Base-by-base conservation (phyloP, 306 rosid genomes). In the Cucurbita maxima region DNA sequence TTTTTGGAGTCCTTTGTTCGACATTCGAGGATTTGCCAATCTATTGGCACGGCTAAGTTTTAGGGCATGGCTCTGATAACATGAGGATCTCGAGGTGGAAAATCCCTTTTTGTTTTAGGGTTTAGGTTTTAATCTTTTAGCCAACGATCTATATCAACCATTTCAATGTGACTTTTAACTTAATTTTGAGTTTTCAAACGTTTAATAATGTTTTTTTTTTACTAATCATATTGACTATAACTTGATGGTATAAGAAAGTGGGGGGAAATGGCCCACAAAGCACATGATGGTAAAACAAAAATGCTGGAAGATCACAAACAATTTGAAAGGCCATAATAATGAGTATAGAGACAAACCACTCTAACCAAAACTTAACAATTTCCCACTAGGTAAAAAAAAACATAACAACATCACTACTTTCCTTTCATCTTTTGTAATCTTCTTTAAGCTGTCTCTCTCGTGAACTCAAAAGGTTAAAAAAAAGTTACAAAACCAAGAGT, bases 381-480 rank as follows among this genome's bases (percentile, higher is more conserved):
- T 13, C 10, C 41, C 73, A 68, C 43, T 68, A 73, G 41, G 71
- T 18, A 4, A 34, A 73, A 38, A 20, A n/a, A 8, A 22, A 25
- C 40, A 62, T 45, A 18, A 81, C 85, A 81, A 84, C 97, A 89
- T 93, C 89, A 82, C 96, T 68, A 47, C 41, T 67, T 67, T 67
- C 22, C 8, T 68, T 47, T 47, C 8, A 25, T n/a, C 58, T 70
- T 41, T 48, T 48, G 9, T 70, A 34, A 30, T 50, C 58, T 50
- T 70, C 74, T 70, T 70, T 50, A 25, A 50, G 45, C 45, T 70
- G 74, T 70, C 58, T 70, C 73, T 68, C 44, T 22, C 74, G 30
- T 68, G 38, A 52, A 70, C 74, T 70, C 58, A 30, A 14, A 47
- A 22, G 38, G 72, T 4, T 34, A 2, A 14, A 22, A 22, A 7